Evolutionary conservation across 345 rosid genomes (phyloP).

Genomic region (Schrenkiella parvula): DNA sequence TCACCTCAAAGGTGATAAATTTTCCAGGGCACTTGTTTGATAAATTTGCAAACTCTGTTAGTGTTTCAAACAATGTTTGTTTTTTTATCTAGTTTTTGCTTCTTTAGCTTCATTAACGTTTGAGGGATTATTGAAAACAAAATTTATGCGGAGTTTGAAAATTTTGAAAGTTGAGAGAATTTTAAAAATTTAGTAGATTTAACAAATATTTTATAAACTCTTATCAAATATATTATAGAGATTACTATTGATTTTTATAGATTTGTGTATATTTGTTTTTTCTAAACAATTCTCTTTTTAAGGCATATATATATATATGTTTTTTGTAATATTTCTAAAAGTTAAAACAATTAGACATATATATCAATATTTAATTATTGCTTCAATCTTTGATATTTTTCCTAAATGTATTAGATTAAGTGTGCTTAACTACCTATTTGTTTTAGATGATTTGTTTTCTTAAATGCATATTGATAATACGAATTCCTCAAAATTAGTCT

Average conservation of each 20-base stretch:
- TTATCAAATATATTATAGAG: too few species aligned
- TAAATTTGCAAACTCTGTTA: constrained; percentile 3
- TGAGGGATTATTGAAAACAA: too few species aligned
- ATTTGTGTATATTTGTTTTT: too few species aligned
- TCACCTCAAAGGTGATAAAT: constrained; percentile 11
- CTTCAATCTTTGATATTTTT: background rate
- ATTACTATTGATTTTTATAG: too few species aligned
- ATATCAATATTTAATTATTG: background rate
- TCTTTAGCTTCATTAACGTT: background rate
- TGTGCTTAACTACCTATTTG: background rate
- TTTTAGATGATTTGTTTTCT: background rate
- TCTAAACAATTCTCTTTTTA: too few species aligned
- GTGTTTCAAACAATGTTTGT: background rate
- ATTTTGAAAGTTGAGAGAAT: too few species aligned
- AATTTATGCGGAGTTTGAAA: too few species aligned
- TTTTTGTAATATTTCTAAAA: too few species aligned
- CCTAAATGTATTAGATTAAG: background rate
- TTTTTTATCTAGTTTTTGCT: background rate
- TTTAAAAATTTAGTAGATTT: too few species aligned
- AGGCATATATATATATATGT: too few species aligned
- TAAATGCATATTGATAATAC: background rate
- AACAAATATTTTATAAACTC: too few species aligned
- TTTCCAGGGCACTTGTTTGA: background rate
- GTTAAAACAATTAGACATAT: background rate
- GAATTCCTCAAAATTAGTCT: background rate